Conservation (phyloP, 2,329 filamentous ascomycete species). For the Penicillium rolfsii region DNA sequence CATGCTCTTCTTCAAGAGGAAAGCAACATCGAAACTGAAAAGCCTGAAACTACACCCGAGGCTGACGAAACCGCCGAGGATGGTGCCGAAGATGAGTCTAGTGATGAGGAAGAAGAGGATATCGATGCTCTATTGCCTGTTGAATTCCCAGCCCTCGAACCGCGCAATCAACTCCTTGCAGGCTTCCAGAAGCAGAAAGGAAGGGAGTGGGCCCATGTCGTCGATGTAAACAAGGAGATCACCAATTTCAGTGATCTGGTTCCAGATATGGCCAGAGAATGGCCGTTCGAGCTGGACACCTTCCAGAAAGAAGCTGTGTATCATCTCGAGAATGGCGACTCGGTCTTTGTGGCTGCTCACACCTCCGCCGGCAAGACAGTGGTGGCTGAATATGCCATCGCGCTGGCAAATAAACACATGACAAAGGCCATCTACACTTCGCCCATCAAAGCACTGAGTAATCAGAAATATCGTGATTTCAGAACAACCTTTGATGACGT, state of each 20-base stretch:
- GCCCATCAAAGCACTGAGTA: slow-evolving; percentile 96
- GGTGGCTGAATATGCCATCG: slow-evolving; percentile 96
- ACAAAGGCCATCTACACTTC: slow-evolving; percentile 99
- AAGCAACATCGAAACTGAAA: slow-evolving; percentile 51
- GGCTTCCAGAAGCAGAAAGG: slow-evolving; percentile 73
- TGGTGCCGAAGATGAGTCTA: slow-evolving; percentile 33
- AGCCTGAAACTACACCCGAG: slow-evolving; percentile 52
- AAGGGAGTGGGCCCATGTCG: slow-evolving; percentile 97
- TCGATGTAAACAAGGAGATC: slow-evolving; percentile 90
- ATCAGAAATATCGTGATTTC: slow-evolving; percentile 98
- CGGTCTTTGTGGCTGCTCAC: slow-evolving; percentile 95
- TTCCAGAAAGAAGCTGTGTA: slow-evolving; percentile 99
- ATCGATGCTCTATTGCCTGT: slow-evolving; percentile 88
- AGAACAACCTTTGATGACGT: slow-evolving; percentile 89
- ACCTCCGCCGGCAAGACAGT: slow-evolving; percentile 98
- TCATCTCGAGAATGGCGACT: slow-evolving; percentile 93
- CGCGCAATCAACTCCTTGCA: slow-evolving; percentile 73
- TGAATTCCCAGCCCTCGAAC: slow-evolving; percentile 89
- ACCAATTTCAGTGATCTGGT: slow-evolving; percentile 93
- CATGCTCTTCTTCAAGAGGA: slow-evolving; percentile 57
- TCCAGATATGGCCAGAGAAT: slow-evolving; percentile 92
- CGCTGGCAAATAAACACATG: slow-evolving; percentile 96
- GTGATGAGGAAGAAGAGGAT: slow-evolving; percentile 49
- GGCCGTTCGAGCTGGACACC: slow-evolving; percentile 95
- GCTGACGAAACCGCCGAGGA: slow-evolving; percentile 37